A percentile compares a stretch with the other conserved stretches of the same genome.
phyloP scores from a whole-genome alignment of 495 filamentous ascomycete genomes.

The Elasticomyces elasticus region DNA sequence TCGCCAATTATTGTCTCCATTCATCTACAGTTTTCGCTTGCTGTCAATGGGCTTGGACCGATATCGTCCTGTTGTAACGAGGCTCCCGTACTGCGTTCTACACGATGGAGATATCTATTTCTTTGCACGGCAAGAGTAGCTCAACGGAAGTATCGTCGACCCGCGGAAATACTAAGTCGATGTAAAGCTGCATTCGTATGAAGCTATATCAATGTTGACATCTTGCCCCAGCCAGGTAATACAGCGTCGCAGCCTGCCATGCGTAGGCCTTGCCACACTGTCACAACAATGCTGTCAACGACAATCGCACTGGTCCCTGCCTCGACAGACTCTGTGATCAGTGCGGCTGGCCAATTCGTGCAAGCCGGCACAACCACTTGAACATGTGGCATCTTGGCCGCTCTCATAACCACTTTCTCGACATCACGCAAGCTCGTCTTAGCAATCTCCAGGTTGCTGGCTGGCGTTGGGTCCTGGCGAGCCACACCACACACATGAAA shows the following conservation, averaged over 20 bases:
- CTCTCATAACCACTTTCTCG: neutral
- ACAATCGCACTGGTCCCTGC: neutral
- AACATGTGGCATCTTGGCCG: neutral
- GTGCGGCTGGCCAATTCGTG: conserved; percentile 14
- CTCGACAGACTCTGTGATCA: conserved; percentile 4
- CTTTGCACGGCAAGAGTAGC: no score
- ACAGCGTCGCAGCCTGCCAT: neutral
- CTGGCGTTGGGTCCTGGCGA: neutral
- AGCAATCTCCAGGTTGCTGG: conserved; percentile 5
- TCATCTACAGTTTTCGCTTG: no score
- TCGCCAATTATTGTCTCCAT: no score
- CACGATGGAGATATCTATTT: no score
- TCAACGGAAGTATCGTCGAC: no score
- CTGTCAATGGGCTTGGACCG: no score
- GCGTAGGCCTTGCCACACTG: conserved; percentile 4
- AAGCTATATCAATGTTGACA: no score
- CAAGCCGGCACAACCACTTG: conserved; percentile 9
- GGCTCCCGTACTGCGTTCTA: no score
- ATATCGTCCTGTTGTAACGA: no score
- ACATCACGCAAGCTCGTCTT: neutral
- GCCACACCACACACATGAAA: neutral
- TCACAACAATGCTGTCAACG: conserved; percentile 14
- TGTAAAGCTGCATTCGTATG: no score
- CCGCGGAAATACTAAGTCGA: no score
- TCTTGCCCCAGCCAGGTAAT: conserved; percentile 3